These are phyloP conservation scores for Zygotorulaspora sp. DNA, from an alignment of 805 yeast species.

Conservation along the genomic window DNA sequence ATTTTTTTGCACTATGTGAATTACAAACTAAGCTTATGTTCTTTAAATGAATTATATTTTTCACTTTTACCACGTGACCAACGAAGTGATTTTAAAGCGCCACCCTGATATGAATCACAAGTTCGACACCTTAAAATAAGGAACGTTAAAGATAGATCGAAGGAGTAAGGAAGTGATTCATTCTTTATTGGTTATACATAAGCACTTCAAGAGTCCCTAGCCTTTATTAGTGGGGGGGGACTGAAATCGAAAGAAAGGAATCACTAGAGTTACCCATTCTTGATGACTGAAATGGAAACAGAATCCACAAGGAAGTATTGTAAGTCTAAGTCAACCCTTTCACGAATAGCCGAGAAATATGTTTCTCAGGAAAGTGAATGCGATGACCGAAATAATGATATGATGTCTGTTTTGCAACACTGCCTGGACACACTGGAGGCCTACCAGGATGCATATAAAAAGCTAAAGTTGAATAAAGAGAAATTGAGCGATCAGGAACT, in stretches of 20 bases:
- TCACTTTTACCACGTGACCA: no score
- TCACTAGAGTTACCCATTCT: not conserved
- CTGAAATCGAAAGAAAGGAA: not conserved
- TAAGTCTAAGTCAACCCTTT: conserved; percentile 19
- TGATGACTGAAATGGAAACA: conserved; percentile 1
- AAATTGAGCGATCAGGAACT: conserved; percentile 8
- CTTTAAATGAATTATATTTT: no score
- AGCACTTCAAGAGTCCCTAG: conserved; percentile 1
- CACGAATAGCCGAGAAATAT: conserved; percentile 23
- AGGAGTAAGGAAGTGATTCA: no score
- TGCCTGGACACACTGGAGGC: conserved; percentile 33
- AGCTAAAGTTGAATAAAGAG: conserved; percentile 15
- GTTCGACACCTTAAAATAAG: not conserved
- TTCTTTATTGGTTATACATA: no score
- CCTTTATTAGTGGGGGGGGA: not conserved
- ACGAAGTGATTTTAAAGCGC: not conserved
- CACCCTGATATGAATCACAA: not conserved
- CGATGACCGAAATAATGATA: conserved; percentile 16
- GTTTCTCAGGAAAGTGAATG: conserved; percentile 17
- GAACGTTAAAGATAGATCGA: no score
- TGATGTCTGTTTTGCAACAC: conserved; percentile 26
- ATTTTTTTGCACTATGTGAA: no score
- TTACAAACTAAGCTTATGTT: no score
- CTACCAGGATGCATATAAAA: conserved; percentile 31
- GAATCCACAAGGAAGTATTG: conserved; percentile 10